Percentiles rank a stretch among this genome's conserved stretches.
Conservation (phyloP, 257 asterid genomes). For the Galeopsis tetrahit region DNA sequence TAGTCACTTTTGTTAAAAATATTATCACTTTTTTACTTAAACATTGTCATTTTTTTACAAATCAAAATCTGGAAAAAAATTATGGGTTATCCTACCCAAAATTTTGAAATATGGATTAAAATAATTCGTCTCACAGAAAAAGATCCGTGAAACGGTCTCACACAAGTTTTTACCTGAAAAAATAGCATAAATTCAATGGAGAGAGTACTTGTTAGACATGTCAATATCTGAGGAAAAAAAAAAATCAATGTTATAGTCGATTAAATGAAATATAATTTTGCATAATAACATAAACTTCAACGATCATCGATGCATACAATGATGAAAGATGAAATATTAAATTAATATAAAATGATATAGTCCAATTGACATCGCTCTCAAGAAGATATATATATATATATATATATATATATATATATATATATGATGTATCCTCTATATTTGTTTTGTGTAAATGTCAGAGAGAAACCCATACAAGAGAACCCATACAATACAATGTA, state of each 20-base stretch:
- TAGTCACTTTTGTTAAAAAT: too few species aligned
- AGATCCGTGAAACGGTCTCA: too few species aligned
- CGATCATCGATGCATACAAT: not conserved
- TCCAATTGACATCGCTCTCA: constrained; percentile 6
- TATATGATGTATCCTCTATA: not conserved
- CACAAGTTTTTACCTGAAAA: too few species aligned
- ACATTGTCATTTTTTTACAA: too few species aligned
- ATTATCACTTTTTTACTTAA: too few species aligned
- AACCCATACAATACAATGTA: too few species aligned
- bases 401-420: not conserved
- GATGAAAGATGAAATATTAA: not conserved
- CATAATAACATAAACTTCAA: not conserved
- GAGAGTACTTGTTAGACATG: not conserved
- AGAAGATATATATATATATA: not conserved
- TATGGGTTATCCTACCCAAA: too few species aligned
- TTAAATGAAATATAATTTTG: not conserved
- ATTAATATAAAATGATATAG: not conserved
- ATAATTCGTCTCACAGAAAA: too few species aligned
- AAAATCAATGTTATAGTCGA: not conserved
- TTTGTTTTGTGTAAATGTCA: not conserved
- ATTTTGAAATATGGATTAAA: too few species aligned
- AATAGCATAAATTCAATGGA: too few species aligned
- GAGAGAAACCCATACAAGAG: not conserved
- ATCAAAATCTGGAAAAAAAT: too few species aligned
- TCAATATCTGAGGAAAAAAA: not conserved